A percentile compares a stretch with the other conserved stretches of the same genome.
phyloP scores from a whole-genome alignment of 768 basidiomycete genomes.

The Phylloporus rhodoxanthus region DNA sequence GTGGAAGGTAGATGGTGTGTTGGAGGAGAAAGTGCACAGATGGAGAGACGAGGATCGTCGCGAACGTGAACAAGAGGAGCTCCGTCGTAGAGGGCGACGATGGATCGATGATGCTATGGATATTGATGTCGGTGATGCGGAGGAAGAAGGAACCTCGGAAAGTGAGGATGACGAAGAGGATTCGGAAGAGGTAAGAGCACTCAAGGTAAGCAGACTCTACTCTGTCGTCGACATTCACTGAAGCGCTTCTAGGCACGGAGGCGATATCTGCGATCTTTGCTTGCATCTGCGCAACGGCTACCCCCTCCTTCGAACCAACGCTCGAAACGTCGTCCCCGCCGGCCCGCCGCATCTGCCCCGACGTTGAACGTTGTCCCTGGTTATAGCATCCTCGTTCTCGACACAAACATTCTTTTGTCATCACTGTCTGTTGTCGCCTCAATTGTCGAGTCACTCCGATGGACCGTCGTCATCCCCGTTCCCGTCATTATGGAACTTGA shows the following conservation, averaged over 20 bases:
- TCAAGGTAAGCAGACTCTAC: conserved; percentile 53
- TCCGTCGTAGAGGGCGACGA: conserved; percentile 51
- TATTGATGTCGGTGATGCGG: conserved; percentile 52
- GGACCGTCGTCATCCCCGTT: conserved; percentile 88
- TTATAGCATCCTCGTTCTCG: conserved; percentile 85
- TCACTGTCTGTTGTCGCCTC: conserved; percentile 68
- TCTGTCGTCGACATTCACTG: conserved; percentile 6
- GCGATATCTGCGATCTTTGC: conserved; percentile 64
- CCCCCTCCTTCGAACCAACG: conserved; percentile 25
- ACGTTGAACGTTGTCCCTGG: conserved; percentile 65
- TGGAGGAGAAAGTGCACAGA: conserved; percentile 59
- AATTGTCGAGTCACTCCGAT: conserved; percentile 71
- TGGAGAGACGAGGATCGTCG: conserved; percentile 69
- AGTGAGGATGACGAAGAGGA: conserved; percentile 60
- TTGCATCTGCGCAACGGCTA: conserved; percentile 40
- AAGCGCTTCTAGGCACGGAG: conserved; percentile 53
- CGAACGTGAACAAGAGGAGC: conserved; percentile 65
- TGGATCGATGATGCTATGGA: conserved; percentile 72
- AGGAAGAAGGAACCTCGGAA: conserved; percentile 41
- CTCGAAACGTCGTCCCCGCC: conserved; percentile 24
- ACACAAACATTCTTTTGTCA: conserved; percentile 91
- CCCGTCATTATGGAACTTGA: conserved; percentile 97
- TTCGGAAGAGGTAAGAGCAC: conserved; percentile 64
- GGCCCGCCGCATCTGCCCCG: conserved; percentile 32
- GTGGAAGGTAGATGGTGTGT: conserved; percentile 59